These are phyloP conservation scores for Colletotrichum filicis DNA, from an alignment of 2,329 filamentous ascomycete species.

Conservation along the genomic window DNA sequence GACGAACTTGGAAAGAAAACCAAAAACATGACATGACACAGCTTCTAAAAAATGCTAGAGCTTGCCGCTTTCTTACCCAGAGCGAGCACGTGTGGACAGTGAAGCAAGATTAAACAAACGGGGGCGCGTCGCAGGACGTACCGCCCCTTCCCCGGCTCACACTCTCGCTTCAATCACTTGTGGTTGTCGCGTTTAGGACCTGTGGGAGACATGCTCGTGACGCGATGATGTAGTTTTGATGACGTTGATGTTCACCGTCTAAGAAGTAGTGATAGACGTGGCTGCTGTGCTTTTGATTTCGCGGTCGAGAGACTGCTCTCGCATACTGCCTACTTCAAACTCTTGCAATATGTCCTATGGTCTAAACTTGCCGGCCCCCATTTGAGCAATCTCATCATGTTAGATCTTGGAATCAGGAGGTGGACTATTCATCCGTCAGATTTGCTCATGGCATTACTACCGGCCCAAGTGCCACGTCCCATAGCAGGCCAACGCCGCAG, in stretches of 20 bases:
- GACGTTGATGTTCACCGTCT: neutral
- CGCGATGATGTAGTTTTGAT: conserved; percentile 32
- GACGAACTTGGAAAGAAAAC: too few relatives aligned
- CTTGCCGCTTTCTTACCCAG: conserved; percentile 67
- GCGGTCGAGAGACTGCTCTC: too few relatives aligned
- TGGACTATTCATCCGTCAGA: conserved; percentile 38
- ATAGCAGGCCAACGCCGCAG: too few relatives aligned
- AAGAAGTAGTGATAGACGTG: too few relatives aligned
- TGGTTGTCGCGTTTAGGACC: conserved; percentile 40
- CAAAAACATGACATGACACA: conserved; percentile 15
- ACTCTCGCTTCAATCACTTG: conserved; percentile 34
- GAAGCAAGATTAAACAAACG: conserved; percentile 68
- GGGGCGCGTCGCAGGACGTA: conserved; percentile 41
- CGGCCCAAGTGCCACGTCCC: neutral
- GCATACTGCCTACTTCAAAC: neutral
- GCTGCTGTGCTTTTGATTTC: neutral
- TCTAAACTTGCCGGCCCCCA: neutral
- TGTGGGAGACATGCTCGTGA: conserved; percentile 38
- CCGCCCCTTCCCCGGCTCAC: conserved; percentile 36
- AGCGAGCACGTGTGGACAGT: conserved; percentile 76
- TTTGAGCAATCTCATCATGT: neutral
- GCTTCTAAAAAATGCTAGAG: conserved; percentile 75
- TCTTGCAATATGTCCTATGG: neutral
- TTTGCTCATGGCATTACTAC: neutral
- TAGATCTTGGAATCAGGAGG: conserved; percentile 47